Conservation (phyloP, 805 yeast genomes). For the Candida corydali region DNA sequence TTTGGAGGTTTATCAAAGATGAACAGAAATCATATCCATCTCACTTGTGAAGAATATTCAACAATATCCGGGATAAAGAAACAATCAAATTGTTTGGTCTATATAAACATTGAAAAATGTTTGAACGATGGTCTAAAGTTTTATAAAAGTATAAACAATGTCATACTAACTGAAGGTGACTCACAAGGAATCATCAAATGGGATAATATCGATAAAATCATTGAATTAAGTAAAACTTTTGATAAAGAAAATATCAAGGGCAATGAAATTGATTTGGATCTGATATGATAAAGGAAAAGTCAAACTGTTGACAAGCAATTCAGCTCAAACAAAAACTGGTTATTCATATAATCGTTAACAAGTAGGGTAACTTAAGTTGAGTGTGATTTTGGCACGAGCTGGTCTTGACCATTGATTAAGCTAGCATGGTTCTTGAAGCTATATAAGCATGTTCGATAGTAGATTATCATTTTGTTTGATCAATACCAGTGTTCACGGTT, state of each 20-base stretch:
- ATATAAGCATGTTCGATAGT: too few relatives aligned
- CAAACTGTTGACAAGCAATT: too few relatives aligned
- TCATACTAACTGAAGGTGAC: constrained; percentile 64
- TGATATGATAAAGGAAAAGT: background rate
- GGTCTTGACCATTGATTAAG: too few relatives aligned
- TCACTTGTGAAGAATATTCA: constrained; percentile 54
- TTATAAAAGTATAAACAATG: constrained; percentile 68
- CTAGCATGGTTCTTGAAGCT: too few relatives aligned
- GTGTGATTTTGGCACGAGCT: too few relatives aligned
- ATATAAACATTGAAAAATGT: constrained; percentile 52
- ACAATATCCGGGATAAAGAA: constrained; percentile 69
- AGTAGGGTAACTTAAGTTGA: too few relatives aligned
- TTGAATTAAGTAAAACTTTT: constrained; percentile 12
- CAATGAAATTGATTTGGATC: constrained; percentile 1
- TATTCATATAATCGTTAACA: too few relatives aligned
- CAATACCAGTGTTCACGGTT: too few relatives aligned
- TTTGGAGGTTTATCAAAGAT: constrained; percentile 60
- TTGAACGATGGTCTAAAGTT: constrained; percentile 43
- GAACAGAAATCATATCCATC: constrained; percentile 82
- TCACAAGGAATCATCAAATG: constrained; percentile 46
- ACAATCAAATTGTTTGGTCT: constrained; percentile 56
- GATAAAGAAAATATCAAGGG: constrained; percentile 2
- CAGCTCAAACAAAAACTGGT: too few relatives aligned
- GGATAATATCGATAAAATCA: constrained; percentile 35
- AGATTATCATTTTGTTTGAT: too few relatives aligned